Evolutionary conservation across 306 rosid species (phyloP), one percentile per base, ranked within the genome.

Genomic region (Vachellia pachyceras): DNA sequence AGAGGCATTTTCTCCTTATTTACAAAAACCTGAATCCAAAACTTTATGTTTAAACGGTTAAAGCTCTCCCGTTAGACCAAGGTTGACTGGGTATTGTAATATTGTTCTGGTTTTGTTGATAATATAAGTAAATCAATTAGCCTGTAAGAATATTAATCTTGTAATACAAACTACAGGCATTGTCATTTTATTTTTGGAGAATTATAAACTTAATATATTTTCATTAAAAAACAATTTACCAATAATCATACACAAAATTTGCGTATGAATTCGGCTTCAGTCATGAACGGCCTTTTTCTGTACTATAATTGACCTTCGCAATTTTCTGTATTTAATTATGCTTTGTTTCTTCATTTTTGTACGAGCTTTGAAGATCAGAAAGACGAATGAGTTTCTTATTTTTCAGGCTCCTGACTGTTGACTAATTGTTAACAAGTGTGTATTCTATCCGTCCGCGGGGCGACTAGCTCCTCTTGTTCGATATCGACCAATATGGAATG

Each of bases 321-420:
- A 22, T 1, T 60, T 60, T 1, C 25, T 25, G 7, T 3, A 10
- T 29, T n/a, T 55, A 8, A 6, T 36, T 15, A 42, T 22, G 6
- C 0, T 63, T 39, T 0, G 12, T 6, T 46, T 36, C 73, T 25
- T 11, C 17, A 7, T 4, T 3, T 68, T 20, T 12, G 33, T 23
- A 5, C 2, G 17, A 35, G 7, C 46, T 20, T 50, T 14, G 5
- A 46, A 78, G 37, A 78, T 14, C 41, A 37, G 75, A 36, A 64
- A 65, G 69, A 23, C 35, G 52, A n/a, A 60, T 4, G 1, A 23
- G n/a, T 70, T 40, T 29, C 60, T 61, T 2, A 20, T 58, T 45
- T 70, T 71, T 47, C 33, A 20, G 64, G 64, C 49, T 61, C 71
- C 39, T 71, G 83, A 79, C 72, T 45, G 23, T 71, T 71, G 83